Evolutionary conservation across 2,329 filamentous ascomycete species (phyloP).

Genomic region (Pseudopyricularia javanii): DNA sequence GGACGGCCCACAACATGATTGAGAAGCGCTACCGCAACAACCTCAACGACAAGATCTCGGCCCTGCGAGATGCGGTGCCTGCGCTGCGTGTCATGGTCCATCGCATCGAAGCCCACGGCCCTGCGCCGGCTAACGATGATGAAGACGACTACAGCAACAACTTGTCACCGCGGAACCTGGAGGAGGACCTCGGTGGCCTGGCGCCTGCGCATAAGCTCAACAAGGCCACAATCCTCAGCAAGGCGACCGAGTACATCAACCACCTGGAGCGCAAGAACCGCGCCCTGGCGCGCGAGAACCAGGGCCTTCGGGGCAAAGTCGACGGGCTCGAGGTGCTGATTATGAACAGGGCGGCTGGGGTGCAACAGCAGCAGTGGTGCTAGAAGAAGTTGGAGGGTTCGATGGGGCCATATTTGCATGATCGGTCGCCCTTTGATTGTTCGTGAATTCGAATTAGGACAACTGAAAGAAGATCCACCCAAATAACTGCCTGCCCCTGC

Average conservation of each 20-base stretch:
- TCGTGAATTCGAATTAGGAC: no score
- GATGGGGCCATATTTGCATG: no score
- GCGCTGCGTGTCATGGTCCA: conserved; percentile 33
- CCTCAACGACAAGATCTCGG: conserved; percentile 71
- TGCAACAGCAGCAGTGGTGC: not conserved
- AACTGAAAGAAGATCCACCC: no score
- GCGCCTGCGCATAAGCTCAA: conserved; percentile 27
- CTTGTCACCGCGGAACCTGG: not conserved
- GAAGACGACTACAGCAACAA: conserved; percentile 5
- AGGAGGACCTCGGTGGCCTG: conserved; percentile 21
- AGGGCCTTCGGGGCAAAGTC: conserved; percentile 24
- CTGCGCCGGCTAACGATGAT: conserved; percentile 24
- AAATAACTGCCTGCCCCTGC: no score
- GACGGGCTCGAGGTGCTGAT: conserved; percentile 19
- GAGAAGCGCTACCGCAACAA: conserved; percentile 78
- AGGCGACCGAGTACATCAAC: conserved; percentile 24
- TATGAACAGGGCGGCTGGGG: conserved; percentile 11
- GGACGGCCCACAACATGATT: conserved; percentile 76
- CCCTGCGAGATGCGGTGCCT: conserved; percentile 58
- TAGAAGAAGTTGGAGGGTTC: no score
- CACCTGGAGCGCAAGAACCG: conserved; percentile 21
- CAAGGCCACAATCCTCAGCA: conserved; percentile 28
- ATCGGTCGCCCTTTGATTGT: no score
- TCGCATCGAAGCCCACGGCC: conserved; percentile 20
- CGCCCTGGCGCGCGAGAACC: conserved; percentile 29